Base-by-base conservation (phyloP, 2,329 filamentous ascomycete species). In the Setomelanomma holmii region DNA sequence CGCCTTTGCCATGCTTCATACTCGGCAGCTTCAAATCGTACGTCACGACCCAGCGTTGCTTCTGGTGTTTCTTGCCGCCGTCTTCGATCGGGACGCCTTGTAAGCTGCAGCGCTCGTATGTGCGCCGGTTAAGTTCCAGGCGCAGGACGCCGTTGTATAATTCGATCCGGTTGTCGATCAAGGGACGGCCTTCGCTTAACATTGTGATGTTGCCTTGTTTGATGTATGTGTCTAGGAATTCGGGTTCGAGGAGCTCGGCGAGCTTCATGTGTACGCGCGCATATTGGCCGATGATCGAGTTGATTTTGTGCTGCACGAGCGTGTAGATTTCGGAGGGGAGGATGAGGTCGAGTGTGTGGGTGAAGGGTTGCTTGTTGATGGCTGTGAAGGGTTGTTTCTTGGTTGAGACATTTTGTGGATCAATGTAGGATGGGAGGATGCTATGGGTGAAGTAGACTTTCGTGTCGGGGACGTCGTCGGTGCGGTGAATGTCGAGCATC, bases 171-270 rank as follows among this genome's bases (percentile, higher is more conserved):
- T 89, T 90, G 65, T 93, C 89, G 2, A 87, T 81, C 2, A 86
- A 87, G 6, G 83, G 78, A 24, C 83, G 83, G 11, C 91, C 92
- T 72, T 93, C 85, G 0, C 93, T 96, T 2, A 96, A 82, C 89
- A 98, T 90, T 61, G 90, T 74, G 42, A 96, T 79, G 68, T 91
- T 87, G 4, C 91, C 91, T 92, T 53, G 52, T 2, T 96, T 96
- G 61, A 98, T 87, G 69, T 96, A 93, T 38, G 86, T 80, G n/a
- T 84, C 88, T 66, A 96, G 92, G 65, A 97, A 96, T 0, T 87
- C 84, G 1, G 85, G 84, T 27, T 89, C 82, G 1, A 98, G 71
- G 4, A 98, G 69, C 52, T 91, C 86, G 7, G 82, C 82, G 8
- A 96, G 80, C 3, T 85, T 84, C 83, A 96, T 87, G 60, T 85